A percentile compares a stretch with the other conserved stretches of the same genome.
These are phyloP conservation scores for Syzygium aqueum DNA, from an alignment of 345 rosid species.

Conservation along the genomic window DNA sequence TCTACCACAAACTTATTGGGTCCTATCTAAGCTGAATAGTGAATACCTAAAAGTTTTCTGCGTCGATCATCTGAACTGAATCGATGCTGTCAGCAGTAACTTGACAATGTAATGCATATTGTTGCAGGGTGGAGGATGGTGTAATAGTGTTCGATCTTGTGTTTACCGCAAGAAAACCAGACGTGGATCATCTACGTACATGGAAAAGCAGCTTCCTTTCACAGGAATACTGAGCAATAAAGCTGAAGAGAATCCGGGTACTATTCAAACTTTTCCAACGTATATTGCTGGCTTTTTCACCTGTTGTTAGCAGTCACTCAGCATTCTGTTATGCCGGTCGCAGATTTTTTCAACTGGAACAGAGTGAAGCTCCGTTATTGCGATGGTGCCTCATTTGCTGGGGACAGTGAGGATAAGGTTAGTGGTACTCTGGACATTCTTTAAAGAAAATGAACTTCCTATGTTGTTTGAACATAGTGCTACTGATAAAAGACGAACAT, in stretches of 20 bases:
- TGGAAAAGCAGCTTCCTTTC: constrained; percentile 79
- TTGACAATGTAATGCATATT: not conserved
- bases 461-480: not conserved
- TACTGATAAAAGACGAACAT: not conserved
- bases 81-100: not conserved
- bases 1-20: too few species aligned
- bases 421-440: not conserved
- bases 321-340: not conserved
- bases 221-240: constrained; percentile 73
- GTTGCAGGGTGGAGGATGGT: constrained; percentile 98
- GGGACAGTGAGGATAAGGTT: constrained; percentile 45
- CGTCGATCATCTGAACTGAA: too few species aligned
- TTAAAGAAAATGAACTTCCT: not conserved
- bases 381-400: constrained; percentile 90
- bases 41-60: too few species aligned
- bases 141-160: constrained; percentile 64
- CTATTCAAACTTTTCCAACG: not conserved
- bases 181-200: constrained; percentile 74
- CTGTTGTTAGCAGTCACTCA: not conserved
- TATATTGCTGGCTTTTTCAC: not conserved
- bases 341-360: constrained; percentile 71
- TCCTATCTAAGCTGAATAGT: too few species aligned
- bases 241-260: constrained; percentile 80
- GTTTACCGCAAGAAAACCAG: constrained; percentile 64
- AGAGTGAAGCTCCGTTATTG: constrained; percentile 87